Evolutionary conservation across 163 green algal genomes (phyloP).

Genomic region (Coccomyxa subellipsoidea): DNA sequence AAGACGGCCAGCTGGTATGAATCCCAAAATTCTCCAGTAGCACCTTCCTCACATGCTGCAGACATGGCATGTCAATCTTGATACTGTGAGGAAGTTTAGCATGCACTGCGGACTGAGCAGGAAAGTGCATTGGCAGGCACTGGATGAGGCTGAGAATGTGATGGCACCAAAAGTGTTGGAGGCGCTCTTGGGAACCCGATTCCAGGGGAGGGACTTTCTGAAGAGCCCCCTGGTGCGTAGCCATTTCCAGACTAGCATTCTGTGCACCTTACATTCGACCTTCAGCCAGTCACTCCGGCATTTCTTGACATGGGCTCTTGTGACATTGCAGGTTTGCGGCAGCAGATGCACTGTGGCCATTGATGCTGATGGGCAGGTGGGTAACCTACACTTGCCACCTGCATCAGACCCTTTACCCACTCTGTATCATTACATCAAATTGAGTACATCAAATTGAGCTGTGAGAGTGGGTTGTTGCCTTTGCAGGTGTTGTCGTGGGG

Average conservation of each 20-base stretch:
- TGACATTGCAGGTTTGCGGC: conserved; percentile 37
- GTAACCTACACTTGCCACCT: no score
- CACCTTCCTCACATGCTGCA: no score
- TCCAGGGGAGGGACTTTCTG: conserved; percentile 52
- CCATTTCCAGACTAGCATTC: not conserved
- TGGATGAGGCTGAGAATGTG: conserved; percentile 52
- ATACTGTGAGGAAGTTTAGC: no score
- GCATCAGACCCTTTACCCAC: no score
- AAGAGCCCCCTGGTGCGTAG: conserved; percentile 44
- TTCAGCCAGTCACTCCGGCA: not conserved
- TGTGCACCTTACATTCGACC: not conserved
- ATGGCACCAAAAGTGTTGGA: conserved; percentile 76
- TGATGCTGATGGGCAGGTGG: conserved; percentile 65
- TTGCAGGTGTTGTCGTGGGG: conserved; percentile 65
- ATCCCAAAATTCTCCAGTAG: no score
- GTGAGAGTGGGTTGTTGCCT: no score
- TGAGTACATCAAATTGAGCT: no score
- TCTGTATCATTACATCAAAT: no score
- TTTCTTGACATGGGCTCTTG: not conserved
- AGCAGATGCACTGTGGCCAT: conserved; percentile 79
- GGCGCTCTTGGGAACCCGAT: conserved; percentile 62
- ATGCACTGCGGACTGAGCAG: no score
- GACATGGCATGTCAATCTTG: no score
- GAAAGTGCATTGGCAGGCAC: conserved; percentile 38
- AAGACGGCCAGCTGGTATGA: conserved; percentile 79